These are phyloP conservation scores for Zarea fungicola DNA, from an alignment of 2,329 filamentous ascomycete genomes.

Conservation along the genomic window DNA sequence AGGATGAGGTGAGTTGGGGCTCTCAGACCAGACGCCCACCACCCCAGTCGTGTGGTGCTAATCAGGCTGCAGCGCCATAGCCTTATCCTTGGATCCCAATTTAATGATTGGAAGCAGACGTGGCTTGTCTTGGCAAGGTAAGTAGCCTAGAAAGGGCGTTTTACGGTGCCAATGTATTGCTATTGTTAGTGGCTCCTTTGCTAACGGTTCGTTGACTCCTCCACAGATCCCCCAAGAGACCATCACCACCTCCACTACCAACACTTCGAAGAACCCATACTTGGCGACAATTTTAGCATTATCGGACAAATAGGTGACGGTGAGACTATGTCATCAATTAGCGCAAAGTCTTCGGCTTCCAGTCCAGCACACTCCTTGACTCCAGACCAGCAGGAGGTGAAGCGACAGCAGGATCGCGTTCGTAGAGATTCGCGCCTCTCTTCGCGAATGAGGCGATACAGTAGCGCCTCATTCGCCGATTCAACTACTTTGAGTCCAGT, in stretches of 20 bases:
- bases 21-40: not conserved
- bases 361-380: constrained; percentile 53
- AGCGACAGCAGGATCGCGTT: constrained; percentile 54
- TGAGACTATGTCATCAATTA: constrained; percentile 3
- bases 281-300: constrained; percentile 1
- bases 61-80: constrained; percentile 11
- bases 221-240: constrained; percentile 2
- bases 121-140: constrained; percentile 12
- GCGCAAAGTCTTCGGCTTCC: constrained; percentile 46
- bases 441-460: constrained; percentile 44
- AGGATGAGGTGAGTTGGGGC: constrained; percentile 8
- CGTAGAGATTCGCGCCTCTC: constrained; percentile 54
- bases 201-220: constrained; percentile 2
- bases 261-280: constrained; percentile 4
- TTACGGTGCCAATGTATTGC: constrained; percentile 2
- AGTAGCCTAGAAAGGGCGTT: constrained; percentile 10
- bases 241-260: not conserved
- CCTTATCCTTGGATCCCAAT: constrained; percentile 11
- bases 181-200: constrained; percentile 1
- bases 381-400: constrained; percentile 56
- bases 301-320: constrained; percentile 2
- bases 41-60: constrained; percentile 2
- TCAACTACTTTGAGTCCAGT: constrained; percentile 28
- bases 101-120: constrained; percentile 11
- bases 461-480: constrained; percentile 39